Base-by-base conservation (phyloP, 495 filamentous ascomycete species). In the Cercophora samala region DNA sequence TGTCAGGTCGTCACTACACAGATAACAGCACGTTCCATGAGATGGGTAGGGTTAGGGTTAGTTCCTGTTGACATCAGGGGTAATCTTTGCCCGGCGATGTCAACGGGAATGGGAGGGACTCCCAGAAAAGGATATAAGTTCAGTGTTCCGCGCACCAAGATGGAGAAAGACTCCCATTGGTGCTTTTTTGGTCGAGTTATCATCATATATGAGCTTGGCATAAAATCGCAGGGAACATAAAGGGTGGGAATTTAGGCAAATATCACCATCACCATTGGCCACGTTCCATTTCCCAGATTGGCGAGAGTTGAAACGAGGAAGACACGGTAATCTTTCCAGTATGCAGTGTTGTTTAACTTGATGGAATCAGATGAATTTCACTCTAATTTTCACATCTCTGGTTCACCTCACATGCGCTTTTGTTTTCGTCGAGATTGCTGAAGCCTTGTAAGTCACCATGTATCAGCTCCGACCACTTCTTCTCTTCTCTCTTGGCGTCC, bases 171-270 rank as follows among this genome's bases (percentile, higher is more conserved):
- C 11, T 46, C 37, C 37, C 11, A 46, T 46, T 46, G 37, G 37
- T 46, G 5, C 9, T 46, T 46, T 32, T 9, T 46, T 9, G 13
- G 5, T 46, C 2, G 11, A 18, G 37, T 1, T 46, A 46, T 18
- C 37, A 46, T 9, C 11, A 46, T 46, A 46, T 13, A 46, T 46
- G 37, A 46, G 37, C 37, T 46, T 46, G 37, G 37, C 37, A 46
- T 46, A 46, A 46, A 11, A 17, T 46, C 37, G 37, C 37, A 46
- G 37, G 37, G 37, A 46, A 46, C 0, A 46, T 18, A 1, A 13
- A 46, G 37, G 37, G 15, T 17, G 37, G 1, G 37, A 25, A 66
- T 67, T 67, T 67, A 67, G 65, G 52, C 65, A 67, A 67, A 67
- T 67, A 46, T 9, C 52, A 6, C 5, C 1, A 18, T 29, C 8